A percentile compares a stretch with the other conserved stretches of the same genome.
phyloP scores from a whole-genome alignment of 2,329 filamentous ascomycete species.

The Ciborinia camelliae region DNA sequence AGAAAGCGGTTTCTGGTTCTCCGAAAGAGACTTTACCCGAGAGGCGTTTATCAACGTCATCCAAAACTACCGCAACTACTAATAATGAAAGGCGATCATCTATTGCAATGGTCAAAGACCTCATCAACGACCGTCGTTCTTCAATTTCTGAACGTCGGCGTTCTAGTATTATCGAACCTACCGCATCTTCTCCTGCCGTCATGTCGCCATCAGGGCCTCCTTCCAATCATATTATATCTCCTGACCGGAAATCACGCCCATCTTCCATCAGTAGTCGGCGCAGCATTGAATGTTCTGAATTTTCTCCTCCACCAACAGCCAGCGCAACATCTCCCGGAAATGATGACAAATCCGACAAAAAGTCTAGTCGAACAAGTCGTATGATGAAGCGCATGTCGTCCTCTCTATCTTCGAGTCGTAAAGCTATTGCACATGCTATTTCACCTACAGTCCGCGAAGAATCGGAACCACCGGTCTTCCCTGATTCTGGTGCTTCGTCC shows the following conservation, averaged over 20 bases:
- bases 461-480: constrained; percentile 31
- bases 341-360: constrained; percentile 52
- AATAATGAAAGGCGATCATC: constrained; percentile 51
- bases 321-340: constrained; percentile 40
- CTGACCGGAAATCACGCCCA: constrained; percentile 52
- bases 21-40: constrained; percentile 45
- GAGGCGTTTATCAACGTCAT: constrained; percentile 30
- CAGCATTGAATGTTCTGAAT: constrained; percentile 26
- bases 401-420: constrained; percentile 46
- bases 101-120: constrained; percentile 50
- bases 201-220: constrained; percentile 48
- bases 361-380: constrained; percentile 45
- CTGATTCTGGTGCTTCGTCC: constrained; percentile 19
- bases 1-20: constrained; percentile 38
- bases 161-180: constrained; percentile 45
- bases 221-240: constrained; percentile 40
- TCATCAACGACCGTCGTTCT: constrained; percentile 57
- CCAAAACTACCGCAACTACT: constrained; percentile 24
- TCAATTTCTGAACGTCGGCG: constrained; percentile 48
- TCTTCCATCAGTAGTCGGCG: constrained; percentile 62
- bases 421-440: constrained; percentile 37
- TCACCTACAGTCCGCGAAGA: constrained; percentile 41
- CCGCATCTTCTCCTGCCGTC: constrained; percentile 37
- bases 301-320: constrained; percentile 42
- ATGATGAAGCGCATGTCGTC: constrained; percentile 67